phyloP scores from a whole-genome alignment of 2,329 filamentous ascomycete genomes.

The Magnaporthiopsis incrustans region DNA sequence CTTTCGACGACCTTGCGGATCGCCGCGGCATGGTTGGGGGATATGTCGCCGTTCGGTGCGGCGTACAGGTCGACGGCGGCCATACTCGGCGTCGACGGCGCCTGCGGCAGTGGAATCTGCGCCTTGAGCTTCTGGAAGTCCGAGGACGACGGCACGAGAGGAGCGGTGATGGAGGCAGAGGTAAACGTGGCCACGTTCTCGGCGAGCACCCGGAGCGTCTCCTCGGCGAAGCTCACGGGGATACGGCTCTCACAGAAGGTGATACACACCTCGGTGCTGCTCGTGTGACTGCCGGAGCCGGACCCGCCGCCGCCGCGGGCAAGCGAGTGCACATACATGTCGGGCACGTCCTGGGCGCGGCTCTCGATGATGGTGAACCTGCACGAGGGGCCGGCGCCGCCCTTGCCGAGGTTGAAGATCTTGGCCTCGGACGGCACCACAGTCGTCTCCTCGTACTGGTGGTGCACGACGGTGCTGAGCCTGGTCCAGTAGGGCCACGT shows the following conservation, averaged over 20 bases:
- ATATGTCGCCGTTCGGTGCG: slow-evolving; percentile 8
- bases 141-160: slow-evolving; percentile 33
- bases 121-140: slow-evolving; percentile 31
- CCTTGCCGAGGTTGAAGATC: slow-evolving; percentile 35
- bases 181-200: slow-evolving; percentile 38
- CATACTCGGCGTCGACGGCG: slow-evolving; percentile 10
- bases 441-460: slow-evolving; percentile 34
- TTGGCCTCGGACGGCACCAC: slow-evolving; percentile 25
- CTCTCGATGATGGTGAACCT: slow-evolving; percentile 34
- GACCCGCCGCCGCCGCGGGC: slow-evolving; percentile 17
- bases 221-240: slow-evolving; percentile 30
- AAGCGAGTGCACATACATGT: slow-evolving; percentile 37
- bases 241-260: slow-evolving; percentile 38
- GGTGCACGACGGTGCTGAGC: slow-evolving; percentile 47
- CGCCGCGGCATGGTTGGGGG: slow-evolving; percentile 27
- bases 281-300: slow-evolving; percentile 13
- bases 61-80: neutral
- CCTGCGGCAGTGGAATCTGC: slow-evolving; percentile 32
- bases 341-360: slow-evolving; percentile 31
- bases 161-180: slow-evolving; percentile 36
- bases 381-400: slow-evolving; percentile 25
- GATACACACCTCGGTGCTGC: slow-evolving; percentile 33
- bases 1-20: slow-evolving; percentile 33
- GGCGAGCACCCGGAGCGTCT: slow-evolving; percentile 36
- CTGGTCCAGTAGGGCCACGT: slow-evolving; percentile 44